phyloP scores from a whole-genome alignment of 2,329 filamentous ascomycete species.

The Stylonectria norvegica region DNA sequence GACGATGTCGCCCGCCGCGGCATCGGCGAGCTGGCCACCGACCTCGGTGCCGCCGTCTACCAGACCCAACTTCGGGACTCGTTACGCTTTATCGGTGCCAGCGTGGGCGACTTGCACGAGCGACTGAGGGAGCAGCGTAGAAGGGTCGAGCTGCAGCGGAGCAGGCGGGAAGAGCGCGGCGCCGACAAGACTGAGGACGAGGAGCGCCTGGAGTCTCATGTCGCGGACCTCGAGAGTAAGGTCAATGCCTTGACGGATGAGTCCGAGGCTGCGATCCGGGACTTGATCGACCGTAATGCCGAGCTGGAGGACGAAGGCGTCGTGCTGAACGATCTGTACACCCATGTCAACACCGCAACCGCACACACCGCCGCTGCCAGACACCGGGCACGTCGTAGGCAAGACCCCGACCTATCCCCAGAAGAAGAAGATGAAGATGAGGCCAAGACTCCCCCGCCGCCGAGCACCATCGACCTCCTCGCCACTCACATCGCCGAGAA shows the following conservation, averaged over 20 bases:
- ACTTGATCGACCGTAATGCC: slow-evolving; percentile 47
- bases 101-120: slow-evolving; percentile 50
- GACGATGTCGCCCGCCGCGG: slow-evolving; percentile 36
- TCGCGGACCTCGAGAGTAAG: slow-evolving; percentile 36
- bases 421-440: slow-evolving; percentile 22
- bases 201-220: slow-evolving; percentile 37
- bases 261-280: slow-evolving; percentile 46
- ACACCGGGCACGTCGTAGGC: slow-evolving; percentile 9
- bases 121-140: slow-evolving; percentile 36
- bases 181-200: slow-evolving; percentile 35
- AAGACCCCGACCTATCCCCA: slow-evolving; percentile 5
- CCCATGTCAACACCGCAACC: slow-evolving; percentile 23
- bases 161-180: slow-evolving; percentile 38
- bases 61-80: slow-evolving; percentile 46
- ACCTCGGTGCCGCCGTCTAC: slow-evolving; percentile 41
- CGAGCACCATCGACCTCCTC: slow-evolving; percentile 33
- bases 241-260: slow-evolving; percentile 42
- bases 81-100: slow-evolving; percentile 40
- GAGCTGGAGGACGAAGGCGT: slow-evolving; percentile 48
- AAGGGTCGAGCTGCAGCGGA: slow-evolving; percentile 29
- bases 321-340: slow-evolving; percentile 37
- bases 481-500: slow-evolving; percentile 36
- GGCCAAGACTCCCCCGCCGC: slow-evolving; percentile 21
- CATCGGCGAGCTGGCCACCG: slow-evolving; percentile 42
- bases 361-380: slow-evolving; percentile 10